Conservation (phyloP, 441 rosid species). For the Adansonia madagascariensis region DNA sequence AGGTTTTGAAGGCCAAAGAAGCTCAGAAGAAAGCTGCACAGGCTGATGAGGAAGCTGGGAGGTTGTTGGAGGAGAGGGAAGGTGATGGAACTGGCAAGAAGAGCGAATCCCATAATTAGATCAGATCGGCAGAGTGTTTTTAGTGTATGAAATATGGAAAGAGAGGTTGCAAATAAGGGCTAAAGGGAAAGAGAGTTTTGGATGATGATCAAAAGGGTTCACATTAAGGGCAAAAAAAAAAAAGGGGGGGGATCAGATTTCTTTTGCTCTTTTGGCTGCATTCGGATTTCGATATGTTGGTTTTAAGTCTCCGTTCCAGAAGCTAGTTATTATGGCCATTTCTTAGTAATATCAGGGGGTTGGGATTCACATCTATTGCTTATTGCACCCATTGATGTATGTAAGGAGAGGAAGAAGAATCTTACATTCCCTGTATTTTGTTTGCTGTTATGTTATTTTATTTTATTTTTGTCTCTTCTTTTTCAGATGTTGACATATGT, state of each 20-base stretch:
- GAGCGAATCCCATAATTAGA: constrained; percentile 57
- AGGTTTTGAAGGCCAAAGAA: background rate
- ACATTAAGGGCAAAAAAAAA: constrained; percentile 42
- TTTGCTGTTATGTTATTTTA: background rate
- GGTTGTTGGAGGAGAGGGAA: background rate
- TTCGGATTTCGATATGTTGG: constrained; percentile 33
- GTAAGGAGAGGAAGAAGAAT: constrained; percentile 1
- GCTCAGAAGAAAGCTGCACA: background rate
- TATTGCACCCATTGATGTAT: background rate
- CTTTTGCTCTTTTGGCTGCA: constrained; percentile 39
- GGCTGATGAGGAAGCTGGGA: background rate
- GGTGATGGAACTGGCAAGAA: constrained; percentile 39
- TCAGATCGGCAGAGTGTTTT: constrained; percentile 26
- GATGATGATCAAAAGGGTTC: constrained; percentile 25
- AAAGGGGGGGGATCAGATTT: constrained; percentile 13
- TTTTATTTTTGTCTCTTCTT: background rate
- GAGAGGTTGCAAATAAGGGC: constrained; percentile 50
- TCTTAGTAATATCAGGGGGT: background rate
- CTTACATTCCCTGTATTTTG: background rate
- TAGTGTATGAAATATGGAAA: constrained; percentile 29
- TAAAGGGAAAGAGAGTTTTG: constrained; percentile 25
- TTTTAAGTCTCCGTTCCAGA: constrained; percentile 29
- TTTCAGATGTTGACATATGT: background rate
- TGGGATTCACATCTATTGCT: background rate
- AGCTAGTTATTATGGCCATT: constrained; percentile 37